A percentile compares a stretch with the other conserved stretches of the same genome.
These are phyloP conservation scores for Pugionium cornutum DNA, from an alignment of 345 rosid species.

Conservation along the genomic window DNA sequence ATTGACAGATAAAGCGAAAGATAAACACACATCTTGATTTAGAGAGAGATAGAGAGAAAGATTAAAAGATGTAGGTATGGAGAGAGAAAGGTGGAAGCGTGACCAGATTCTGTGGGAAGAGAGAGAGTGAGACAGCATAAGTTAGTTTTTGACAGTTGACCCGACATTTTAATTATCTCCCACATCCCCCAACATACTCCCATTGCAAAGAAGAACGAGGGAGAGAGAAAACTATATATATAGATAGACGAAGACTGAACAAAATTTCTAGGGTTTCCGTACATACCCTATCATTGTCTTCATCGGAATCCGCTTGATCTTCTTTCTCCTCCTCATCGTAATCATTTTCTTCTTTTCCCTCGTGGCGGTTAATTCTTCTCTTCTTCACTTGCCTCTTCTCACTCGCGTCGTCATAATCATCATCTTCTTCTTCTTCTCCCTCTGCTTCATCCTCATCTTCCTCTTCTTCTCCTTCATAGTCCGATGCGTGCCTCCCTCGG, in stretches of 20 bases:
- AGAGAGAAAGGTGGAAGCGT: conserved; percentile 62
- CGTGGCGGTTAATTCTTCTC: conserved; percentile 39
- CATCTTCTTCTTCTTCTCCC: conserved; percentile 41
- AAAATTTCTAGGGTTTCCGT: conserved; percentile 39
- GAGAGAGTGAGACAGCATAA: conserved; percentile 41
- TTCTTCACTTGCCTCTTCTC: conserved; percentile 37
- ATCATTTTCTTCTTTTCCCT: conserved; percentile 30
- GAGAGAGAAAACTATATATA: conserved; percentile 15
- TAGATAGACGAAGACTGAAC: conserved; percentile 6
- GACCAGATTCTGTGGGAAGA: conserved; percentile 76
- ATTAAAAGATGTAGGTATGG: conserved; percentile 33
- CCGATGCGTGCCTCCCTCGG: conserved; percentile 34
- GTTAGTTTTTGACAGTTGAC: conserved; percentile 88
- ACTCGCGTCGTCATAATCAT: conserved; percentile 30
- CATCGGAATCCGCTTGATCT: conserved; percentile 11
- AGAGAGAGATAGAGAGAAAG: conserved; percentile 45
- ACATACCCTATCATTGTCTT: conserved; percentile 35
- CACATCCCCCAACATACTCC: conserved; percentile 42
- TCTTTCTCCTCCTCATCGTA: conserved; percentile 11
- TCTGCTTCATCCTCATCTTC: conserved; percentile 39
- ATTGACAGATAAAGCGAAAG: conserved; percentile 36
- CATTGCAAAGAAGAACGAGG: conserved; percentile 19
- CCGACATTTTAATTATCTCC: conserved; percentile 56
- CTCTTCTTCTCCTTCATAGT: conserved; percentile 43
- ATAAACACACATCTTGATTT: conserved; percentile 21